Base-by-base conservation (phyloP, 331 rosid genomes). In the Malus hybrid region DNA sequence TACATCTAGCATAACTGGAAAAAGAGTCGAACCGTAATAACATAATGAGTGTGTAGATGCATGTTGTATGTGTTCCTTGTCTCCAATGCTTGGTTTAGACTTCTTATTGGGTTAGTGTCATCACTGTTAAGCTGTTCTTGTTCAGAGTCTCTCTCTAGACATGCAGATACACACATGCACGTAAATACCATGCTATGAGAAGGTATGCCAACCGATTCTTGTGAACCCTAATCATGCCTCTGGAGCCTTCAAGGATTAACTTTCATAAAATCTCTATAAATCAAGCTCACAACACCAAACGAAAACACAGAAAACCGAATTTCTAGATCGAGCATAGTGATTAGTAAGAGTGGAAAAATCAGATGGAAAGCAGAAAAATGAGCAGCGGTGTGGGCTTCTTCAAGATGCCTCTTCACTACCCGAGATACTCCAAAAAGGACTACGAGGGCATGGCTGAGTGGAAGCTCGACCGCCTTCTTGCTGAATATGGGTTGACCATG, bases 381-480 rank as follows among this genome's bases (percentile, higher is more conserved):
- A 75, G 15, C 28, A 60, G 71, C 6, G 61, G 53, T 8, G 72
- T 13, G 10, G 73, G 80, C 33, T 82, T 39, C 82, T 93, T 93
- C 76, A 94, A 90, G 76, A 93, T 88, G 90, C 95, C 96, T 1
- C 88, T 93, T 48, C 98, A 93, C 84, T 88, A 90, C 44, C 96
- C 93, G 32, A 87, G 89, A 84, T 93, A 88, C 84, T 82, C 82
- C 32, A 73, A 78, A 64, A 84, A 84, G 75, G 98, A 90, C 72
- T 93, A 93, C 60, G 72, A 79, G 68, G 74, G 85, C 72, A 90
- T 93, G 98, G 91, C 93, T 0, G 91, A 90, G 80, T 87, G 97
- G 97, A 89, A 85, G 81, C 66, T 83, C 34, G 71, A 83, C 76
- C 66, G 34, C 20, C 86, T 87, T 66, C 90, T 87, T 10, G 32